phyloP scores from a whole-genome alignment of 345 rosid genomes.

The Microthlaspi erraticum region DNA sequence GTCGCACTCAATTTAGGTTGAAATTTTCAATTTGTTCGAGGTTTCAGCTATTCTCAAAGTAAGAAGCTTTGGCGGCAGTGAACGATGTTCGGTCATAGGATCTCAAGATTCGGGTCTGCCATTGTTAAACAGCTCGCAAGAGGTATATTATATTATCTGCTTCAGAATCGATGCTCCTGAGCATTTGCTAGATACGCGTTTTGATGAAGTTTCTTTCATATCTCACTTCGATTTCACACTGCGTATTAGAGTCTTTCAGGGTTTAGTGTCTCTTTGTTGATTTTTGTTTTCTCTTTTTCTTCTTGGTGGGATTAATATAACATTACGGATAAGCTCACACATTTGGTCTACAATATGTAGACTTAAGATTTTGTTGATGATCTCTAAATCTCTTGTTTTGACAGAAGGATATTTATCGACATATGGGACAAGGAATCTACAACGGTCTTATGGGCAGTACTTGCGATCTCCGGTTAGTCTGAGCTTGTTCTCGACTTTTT shows the following conservation, averaged over 20 bases:
- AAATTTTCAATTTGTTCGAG: slow-evolving; percentile 2
- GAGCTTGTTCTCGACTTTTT: slow-evolving; percentile 16
- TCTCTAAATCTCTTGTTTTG: slow-evolving; percentile 30
- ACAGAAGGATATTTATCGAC: slow-evolving; percentile 49
- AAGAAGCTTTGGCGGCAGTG: slow-evolving; percentile 15
- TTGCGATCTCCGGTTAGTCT: slow-evolving; percentile 57
- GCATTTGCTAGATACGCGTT: neutral
- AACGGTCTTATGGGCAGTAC: slow-evolving; percentile 37
- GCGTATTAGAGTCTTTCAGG: neutral
- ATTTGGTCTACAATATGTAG: slow-evolving; percentile 8
- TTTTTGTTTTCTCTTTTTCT: neutral
- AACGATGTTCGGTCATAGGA: slow-evolving; percentile 53
- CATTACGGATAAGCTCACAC: slow-evolving; percentile 15
- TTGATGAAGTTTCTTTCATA: neutral
- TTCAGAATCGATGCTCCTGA: neutral
- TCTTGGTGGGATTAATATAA: neutral
- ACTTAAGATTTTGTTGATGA: slow-evolving; percentile 11
- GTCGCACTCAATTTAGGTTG: slow-evolving; percentile 27
- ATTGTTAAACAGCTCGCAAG: slow-evolving; percentile 51
- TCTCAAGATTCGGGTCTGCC: slow-evolving; percentile 52
- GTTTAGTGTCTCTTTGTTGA: neutral
- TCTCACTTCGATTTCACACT: slow-evolving; percentile 1
- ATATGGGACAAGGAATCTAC: slow-evolving; percentile 27
- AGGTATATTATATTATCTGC: slow-evolving; percentile 59
- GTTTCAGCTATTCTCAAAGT: slow-evolving; percentile 27